These are phyloP conservation scores for Alternaria triticimaculans DNA, from an alignment of 2,329 filamentous ascomycete species.

Conservation along the genomic window DNA sequence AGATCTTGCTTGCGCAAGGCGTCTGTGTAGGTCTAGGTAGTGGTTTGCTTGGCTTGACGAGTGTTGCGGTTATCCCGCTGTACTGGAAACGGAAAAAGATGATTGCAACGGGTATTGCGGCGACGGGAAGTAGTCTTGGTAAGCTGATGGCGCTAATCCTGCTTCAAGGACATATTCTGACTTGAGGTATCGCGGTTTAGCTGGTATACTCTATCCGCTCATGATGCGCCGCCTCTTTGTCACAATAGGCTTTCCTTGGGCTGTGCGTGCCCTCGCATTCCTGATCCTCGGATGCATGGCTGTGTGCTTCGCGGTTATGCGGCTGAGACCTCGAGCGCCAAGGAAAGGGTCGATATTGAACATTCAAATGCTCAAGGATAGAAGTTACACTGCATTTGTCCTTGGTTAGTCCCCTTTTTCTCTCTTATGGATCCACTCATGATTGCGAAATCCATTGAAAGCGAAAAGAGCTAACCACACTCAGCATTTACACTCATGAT, in stretches of 20 bases:
- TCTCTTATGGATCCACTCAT: not conserved
- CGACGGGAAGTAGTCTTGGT: not conserved
- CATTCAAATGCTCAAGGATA: not conserved
- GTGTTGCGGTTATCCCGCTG: not conserved
- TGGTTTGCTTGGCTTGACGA: not conserved
- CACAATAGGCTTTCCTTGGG: constrained; percentile 38
- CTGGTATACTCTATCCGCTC: constrained; percentile 43
- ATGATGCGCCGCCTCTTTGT: constrained; percentile 36
- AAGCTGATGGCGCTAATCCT: not conserved
- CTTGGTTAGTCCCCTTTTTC: not conserved
- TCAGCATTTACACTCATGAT: not conserved
- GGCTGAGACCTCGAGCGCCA: constrained; percentile 9
- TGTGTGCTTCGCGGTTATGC: constrained; percentile 10
- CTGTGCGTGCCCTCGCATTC: constrained; percentile 20
- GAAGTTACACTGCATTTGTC: not conserved
- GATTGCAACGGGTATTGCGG: not conserved
- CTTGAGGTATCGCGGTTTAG: not conserved
- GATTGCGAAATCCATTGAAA: not conserved
- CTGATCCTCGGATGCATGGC: constrained; percentile 15
- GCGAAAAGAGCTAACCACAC: not conserved
- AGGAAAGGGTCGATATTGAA: constrained; percentile 26
- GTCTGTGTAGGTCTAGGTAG: not conserved
- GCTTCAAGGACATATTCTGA: not conserved
- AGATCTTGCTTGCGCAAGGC: not conserved
- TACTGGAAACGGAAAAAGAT: not conserved